A percentile compares a stretch with the other conserved stretches of the same genome.
Evolutionary conservation across 345 rosid species (phyloP).

Genomic region (Camelina neglecta): DNA sequence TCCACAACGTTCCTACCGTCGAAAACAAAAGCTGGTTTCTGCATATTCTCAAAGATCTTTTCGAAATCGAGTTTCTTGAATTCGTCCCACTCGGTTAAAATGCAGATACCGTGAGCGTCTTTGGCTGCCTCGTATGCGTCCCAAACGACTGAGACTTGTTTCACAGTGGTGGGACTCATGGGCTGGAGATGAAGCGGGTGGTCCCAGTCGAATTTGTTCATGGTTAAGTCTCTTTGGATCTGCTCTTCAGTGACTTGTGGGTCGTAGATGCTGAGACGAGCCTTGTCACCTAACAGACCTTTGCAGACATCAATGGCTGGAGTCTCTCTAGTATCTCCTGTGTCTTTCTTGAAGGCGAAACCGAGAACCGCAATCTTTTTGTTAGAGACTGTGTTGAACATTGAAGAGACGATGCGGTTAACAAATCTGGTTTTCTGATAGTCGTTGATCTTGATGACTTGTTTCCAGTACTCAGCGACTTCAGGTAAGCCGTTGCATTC

Average conservation of each 20-base stretch:
- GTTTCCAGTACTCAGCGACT: slow-evolving; percentile 96
- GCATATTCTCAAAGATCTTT: slow-evolving; percentile 77
- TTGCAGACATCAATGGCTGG: slow-evolving; percentile 94
- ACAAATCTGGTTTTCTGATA: slow-evolving; percentile 87
- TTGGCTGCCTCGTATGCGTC: slow-evolving; percentile 80
- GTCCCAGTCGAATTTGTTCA: slow-evolving; percentile 96
- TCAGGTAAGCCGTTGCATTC: slow-evolving; percentile 95
- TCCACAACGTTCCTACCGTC: slow-evolving; percentile 81
- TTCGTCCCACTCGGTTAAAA: slow-evolving; percentile 96
- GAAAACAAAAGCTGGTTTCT: slow-evolving; percentile 88
- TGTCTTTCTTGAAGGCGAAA: slow-evolving; percentile 92
- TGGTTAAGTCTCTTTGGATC: slow-evolving; percentile 86
- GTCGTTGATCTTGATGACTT: slow-evolving; percentile 91
- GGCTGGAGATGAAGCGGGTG: slow-evolving; percentile 96
- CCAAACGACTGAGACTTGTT: slow-evolving; percentile 78
- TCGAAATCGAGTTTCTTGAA: slow-evolving; percentile 82
- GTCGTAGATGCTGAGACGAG: slow-evolving; percentile 81
- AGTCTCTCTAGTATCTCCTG: slow-evolving; percentile 90
- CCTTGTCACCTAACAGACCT: slow-evolving; percentile 90
- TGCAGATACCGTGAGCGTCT: slow-evolving; percentile 87
- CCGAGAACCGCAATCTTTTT: slow-evolving; percentile 87
- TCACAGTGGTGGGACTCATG: slow-evolving; percentile 78
- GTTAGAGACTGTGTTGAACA: slow-evolving; percentile 85
- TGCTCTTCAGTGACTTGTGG: slow-evolving; percentile 90
- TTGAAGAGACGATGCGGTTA: slow-evolving; percentile 82